phyloP scores from a whole-genome alignment of 2,329 filamentous ascomycete genomes.

The Colletotrichum nymphaeae region DNA sequence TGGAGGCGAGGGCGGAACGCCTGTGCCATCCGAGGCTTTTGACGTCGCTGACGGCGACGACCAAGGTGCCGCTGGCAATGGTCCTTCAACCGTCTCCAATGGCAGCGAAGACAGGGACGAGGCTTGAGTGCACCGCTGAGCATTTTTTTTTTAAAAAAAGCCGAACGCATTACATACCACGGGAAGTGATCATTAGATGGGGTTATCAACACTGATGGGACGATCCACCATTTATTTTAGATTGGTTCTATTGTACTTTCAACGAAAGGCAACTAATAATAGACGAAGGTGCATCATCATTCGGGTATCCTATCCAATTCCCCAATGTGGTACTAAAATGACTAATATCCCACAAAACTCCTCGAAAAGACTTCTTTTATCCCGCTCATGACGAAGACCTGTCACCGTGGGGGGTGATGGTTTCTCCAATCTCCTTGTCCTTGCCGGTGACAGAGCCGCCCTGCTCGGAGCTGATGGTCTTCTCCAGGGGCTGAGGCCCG shows the following conservation, averaged over 20 bases:
- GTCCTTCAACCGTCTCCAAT: not conserved
- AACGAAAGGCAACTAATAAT: not conserved
- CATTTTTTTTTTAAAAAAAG: too few relatives aligned
- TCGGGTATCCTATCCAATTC: constrained; percentile 3
- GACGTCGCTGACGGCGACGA: not conserved
- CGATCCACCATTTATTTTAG: constrained; percentile 2
- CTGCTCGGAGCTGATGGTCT: constrained; percentile 34
- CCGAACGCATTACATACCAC: not conserved
- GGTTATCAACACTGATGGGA: not conserved
- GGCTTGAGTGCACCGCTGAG: not conserved
- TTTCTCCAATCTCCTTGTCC: constrained; percentile 32
- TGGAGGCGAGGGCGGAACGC: constrained; percentile 13
- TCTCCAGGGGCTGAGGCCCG: constrained; percentile 37
- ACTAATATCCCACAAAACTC: not conserved
- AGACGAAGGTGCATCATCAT: not conserved
- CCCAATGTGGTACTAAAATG: not conserved
- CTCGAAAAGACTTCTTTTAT: not conserved
- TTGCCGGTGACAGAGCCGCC: constrained; percentile 28
- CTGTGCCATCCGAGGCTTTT: not conserved
- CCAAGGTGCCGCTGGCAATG: not conserved
- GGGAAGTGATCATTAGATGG: not conserved
- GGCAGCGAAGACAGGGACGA: not conserved
- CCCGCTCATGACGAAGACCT: constrained; percentile 4
- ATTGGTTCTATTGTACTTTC: constrained; percentile 3
- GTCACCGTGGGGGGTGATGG: constrained; percentile 23